Evolutionary conservation across 2,329 filamentous ascomycete species (phyloP).

Genomic region (Fusarium sp.): DNA sequence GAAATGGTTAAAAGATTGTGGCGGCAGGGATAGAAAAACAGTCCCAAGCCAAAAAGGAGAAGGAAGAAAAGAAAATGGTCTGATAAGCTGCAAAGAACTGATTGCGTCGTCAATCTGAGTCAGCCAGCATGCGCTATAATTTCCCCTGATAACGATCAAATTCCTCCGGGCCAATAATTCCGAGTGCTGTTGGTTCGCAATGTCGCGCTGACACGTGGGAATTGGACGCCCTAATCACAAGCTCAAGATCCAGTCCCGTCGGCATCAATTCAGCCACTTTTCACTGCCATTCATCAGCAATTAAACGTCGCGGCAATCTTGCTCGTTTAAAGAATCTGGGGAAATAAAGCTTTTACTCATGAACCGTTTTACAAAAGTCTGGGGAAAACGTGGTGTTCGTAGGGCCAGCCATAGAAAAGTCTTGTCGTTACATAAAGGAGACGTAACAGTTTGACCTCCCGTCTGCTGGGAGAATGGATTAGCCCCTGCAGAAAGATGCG

Average conservation of each 20-base stretch:
- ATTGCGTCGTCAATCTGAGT: background rate
- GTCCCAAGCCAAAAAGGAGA: background rate
- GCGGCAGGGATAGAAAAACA: constrained; percentile 14
- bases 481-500: background rate
- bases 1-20: constrained; percentile 11
- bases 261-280: background rate
- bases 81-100: background rate
- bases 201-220: constrained; percentile 23
- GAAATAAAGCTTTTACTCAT: constrained; percentile 18
- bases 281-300: background rate
- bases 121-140: constrained; percentile 3
- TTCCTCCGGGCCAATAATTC: background rate
- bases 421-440: constrained; percentile 40
- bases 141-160: background rate
- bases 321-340: constrained; percentile 19
- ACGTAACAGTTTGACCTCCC: constrained; percentile 36
- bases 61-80: constrained; percentile 10
- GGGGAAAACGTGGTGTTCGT: constrained; percentile 32
- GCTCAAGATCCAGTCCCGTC: constrained; percentile 36
- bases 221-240: constrained; percentile 26
- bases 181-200: background rate
- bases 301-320: background rate
- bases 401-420: constrained; percentile 35
- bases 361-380: constrained; percentile 11
- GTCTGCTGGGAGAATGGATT: background rate